These are phyloP conservation scores for Coniochaeta sp. DNA, from an alignment of 2,329 filamentous ascomycete species.

Conservation along the genomic window DNA sequence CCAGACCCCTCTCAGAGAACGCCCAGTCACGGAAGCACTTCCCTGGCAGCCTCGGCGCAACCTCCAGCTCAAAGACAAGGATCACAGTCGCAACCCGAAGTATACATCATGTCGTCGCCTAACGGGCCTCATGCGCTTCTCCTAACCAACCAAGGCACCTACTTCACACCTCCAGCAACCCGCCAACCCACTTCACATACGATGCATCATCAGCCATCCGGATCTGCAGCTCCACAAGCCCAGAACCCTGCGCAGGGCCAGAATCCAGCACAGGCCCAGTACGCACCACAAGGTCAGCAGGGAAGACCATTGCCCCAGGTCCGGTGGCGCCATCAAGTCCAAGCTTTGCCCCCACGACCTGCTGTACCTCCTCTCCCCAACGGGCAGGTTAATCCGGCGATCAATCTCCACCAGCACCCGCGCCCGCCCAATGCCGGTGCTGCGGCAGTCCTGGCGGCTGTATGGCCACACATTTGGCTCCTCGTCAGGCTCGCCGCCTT, in stretches of 20 bases:
- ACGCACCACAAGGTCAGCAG: background rate
- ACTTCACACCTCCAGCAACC: slow-evolving; percentile 32
- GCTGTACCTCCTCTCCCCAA: background rate
- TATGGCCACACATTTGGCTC: slow-evolving; percentile 59
- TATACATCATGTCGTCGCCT: slow-evolving; percentile 55
- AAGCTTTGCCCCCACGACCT: background rate
- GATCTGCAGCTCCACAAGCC: background rate
- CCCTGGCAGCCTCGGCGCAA: slow-evolving; percentile 9
- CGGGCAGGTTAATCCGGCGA: background rate
- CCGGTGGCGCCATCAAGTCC: background rate
- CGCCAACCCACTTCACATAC: background rate
- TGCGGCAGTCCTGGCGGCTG: slow-evolving; percentile 29
- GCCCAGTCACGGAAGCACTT: slow-evolving; percentile 18
- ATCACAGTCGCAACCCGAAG: slow-evolving; percentile 31
- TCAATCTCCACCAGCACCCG: slow-evolving; percentile 7
- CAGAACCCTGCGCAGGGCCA: background rate
- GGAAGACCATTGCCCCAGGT: background rate
- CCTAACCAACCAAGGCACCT: slow-evolving; percentile 43
- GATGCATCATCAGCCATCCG: background rate
- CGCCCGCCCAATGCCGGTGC: slow-evolving; percentile 32
- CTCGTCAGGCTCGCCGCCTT: slow-evolving; percentile 49
- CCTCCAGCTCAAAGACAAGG: slow-evolving; percentile 7
- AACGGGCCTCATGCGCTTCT: slow-evolving; percentile 51
- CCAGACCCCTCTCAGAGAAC: slow-evolving; percentile 32
- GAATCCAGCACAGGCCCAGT: background rate